Evolutionary conservation across 2,329 filamentous ascomycete species (phyloP).

Genomic region (Ilyonectria sp.): DNA sequence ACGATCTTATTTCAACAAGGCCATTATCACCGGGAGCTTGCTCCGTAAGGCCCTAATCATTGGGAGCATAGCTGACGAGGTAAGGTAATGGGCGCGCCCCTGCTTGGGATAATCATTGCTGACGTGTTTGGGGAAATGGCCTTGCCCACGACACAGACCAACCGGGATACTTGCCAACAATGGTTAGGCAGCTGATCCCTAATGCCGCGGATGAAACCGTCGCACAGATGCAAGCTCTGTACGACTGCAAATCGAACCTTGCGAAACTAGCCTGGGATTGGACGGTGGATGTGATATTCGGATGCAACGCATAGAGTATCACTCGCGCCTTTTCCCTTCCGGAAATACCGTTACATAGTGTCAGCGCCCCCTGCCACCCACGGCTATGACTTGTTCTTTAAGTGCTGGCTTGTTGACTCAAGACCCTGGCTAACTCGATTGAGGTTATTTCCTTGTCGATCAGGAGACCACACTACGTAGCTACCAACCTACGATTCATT

Average conservation of each 20-base stretch:
- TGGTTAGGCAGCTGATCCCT: neutral
- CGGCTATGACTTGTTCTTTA: neutral
- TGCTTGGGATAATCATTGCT: neutral
- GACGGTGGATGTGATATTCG: neutral
- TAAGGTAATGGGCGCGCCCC: neutral
- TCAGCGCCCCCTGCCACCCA: neutral
- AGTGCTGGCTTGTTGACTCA: neutral
- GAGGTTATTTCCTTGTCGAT: neutral
- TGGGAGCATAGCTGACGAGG: neutral
- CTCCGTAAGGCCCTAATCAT: neutral
- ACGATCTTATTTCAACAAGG: neutral
- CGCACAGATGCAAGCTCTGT: neutral
- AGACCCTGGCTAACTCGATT: neutral
- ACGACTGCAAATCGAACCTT: neutral
- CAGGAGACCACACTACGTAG: neutral
- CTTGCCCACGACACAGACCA: neutral
- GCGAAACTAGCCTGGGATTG: neutral
- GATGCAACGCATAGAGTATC: neutral
- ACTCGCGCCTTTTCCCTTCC: neutral
- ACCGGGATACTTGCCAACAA: neutral
- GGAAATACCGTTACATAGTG: neutral
- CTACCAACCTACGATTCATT: neutral
- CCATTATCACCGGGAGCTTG: neutral
- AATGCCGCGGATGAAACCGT: neutral
- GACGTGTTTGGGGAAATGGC: neutral